phyloP scores from a whole-genome alignment of 495 filamentous ascomycete genomes.

The Thozetella sp. region DNA sequence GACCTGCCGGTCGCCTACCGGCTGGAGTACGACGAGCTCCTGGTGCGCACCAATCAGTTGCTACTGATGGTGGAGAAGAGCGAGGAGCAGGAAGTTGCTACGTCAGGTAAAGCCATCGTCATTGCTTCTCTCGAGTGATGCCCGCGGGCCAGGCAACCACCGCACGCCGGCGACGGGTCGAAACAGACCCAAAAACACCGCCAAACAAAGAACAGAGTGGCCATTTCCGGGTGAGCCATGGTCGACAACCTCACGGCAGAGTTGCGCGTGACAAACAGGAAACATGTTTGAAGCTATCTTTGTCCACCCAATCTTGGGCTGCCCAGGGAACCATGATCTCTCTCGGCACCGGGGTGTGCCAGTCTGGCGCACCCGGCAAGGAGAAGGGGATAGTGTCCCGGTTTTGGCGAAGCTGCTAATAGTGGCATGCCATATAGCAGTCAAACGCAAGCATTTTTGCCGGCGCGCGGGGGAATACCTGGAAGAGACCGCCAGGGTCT shows the following conservation, averaged over 20 bases:
- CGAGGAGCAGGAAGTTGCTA: constrained; percentile 44
- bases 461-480: not conserved
- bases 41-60: constrained; percentile 60
- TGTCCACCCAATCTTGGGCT: not conserved
- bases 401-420: constrained; percentile 1
- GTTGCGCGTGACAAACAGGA: not conserved
- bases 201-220: not conserved
- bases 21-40: constrained; percentile 63
- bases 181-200: too few species aligned
- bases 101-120: constrained; percentile 60
- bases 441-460: not conserved
- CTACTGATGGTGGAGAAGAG: constrained; percentile 60
- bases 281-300: constrained; percentile 3
- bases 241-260: not conserved
- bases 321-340: not conserved
- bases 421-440: not conserved
- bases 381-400: not conserved
- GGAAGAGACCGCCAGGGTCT: not conserved
- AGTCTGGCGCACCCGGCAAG: not conserved
- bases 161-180: not conserved
- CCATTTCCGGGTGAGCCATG: not conserved
- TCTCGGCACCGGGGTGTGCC: not conserved
- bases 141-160: not conserved
- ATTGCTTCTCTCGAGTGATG: constrained; percentile 47
- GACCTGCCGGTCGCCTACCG: constrained; percentile 60